Evolutionary conservation across 768 basidiomycete species (phyloP), one percentile per base, ranked within the genome.

Genomic region (Hericium alpestre): DNA sequence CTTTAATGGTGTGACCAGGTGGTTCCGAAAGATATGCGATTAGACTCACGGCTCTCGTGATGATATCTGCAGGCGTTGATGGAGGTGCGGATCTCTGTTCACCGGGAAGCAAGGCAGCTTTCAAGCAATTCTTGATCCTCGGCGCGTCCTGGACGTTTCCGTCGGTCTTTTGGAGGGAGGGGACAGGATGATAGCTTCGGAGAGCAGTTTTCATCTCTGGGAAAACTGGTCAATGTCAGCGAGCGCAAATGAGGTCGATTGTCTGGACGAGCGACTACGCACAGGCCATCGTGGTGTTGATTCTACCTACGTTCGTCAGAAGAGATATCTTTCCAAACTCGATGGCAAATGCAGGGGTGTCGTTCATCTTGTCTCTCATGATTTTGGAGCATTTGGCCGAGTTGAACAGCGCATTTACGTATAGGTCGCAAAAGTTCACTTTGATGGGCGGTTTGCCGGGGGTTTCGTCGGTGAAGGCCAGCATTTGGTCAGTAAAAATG

Each of bases 211-310:
- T 88, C 91, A 93, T 93, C 74, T 92, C 90, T 56, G 90, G 90
- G 68, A 91, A 92, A 73, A 93, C 89, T 91, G 66, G 43, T 52
- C 20, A 54, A 63, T 10, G 56, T 46, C 53, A 61, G 55, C 40
- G 39, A 56, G 56, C 57, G n/a, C 57, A 60, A 53, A 53, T 49
- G 49, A 37, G 11, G 43, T 6, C 43, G 55, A 47, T 18, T 54
- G 53, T 38, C 22, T 32, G 46, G 39, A 43, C 12, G 57, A 49
- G 59, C 56, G 25, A 18, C 49, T 59, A 69, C 83, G 74, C 71
- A 87, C 83, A 86, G 53, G 90, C 90, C 82, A 93, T 85, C 37
- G 92, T 93, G 40, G 93, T 94, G 66, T 93, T 94, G 71, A 94
- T 89, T 60, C 90, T 77, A 23, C 92, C 92, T 50, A 93, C 87